These are phyloP conservation scores for Bruguiera parviflora DNA, from an alignment of 345 rosid species.

Conservation along the genomic window DNA sequence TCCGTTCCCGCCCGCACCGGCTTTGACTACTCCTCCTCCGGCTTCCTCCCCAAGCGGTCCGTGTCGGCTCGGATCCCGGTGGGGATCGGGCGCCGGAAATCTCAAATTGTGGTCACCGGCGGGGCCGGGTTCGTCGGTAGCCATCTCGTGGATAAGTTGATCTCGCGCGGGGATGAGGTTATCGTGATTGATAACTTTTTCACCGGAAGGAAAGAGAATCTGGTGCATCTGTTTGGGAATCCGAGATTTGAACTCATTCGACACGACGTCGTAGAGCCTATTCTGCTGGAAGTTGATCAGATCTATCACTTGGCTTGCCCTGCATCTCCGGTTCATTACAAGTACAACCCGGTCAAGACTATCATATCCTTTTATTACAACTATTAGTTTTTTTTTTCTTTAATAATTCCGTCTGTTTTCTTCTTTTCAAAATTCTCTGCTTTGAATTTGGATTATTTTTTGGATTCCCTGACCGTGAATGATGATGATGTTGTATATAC, in stretches of 20 bases:
- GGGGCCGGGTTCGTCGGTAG: conserved; percentile 99
- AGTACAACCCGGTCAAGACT: conserved; percentile 94
- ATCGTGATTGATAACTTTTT: conserved; percentile 94
- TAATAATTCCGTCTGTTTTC: not conserved
- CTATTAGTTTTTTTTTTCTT: not conserved
- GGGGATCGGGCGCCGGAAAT: conserved; percentile 54
- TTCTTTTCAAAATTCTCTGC: not conserved
- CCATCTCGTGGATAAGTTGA: conserved; percentile 89
- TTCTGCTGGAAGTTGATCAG: conserved; percentile 94
- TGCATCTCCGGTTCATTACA: conserved; percentile 97
- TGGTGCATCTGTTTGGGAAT: conserved; percentile 73
- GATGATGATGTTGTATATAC: conserved; percentile 28
- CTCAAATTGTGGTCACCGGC: conserved; percentile 89
- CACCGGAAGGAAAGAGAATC: conserved; percentile 90
- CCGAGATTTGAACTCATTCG: conserved; percentile 94
- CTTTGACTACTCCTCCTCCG: not conserved
- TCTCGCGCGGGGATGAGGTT: conserved; percentile 87
- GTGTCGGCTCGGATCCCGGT: conserved; percentile 66
- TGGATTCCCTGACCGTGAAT: not conserved
- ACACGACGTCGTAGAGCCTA: conserved; percentile 96
- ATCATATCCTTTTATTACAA: conserved; percentile 36
- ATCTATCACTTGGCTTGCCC: conserved; percentile 99
- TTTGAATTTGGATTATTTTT: not conserved
- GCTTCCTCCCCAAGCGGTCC: conserved; percentile 1
- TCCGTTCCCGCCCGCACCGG: conserved; percentile 9